Evolutionary conservation across 1,284 basidiomycete species (phyloP).

Genomic region (Termitomyces sp.): DNA sequence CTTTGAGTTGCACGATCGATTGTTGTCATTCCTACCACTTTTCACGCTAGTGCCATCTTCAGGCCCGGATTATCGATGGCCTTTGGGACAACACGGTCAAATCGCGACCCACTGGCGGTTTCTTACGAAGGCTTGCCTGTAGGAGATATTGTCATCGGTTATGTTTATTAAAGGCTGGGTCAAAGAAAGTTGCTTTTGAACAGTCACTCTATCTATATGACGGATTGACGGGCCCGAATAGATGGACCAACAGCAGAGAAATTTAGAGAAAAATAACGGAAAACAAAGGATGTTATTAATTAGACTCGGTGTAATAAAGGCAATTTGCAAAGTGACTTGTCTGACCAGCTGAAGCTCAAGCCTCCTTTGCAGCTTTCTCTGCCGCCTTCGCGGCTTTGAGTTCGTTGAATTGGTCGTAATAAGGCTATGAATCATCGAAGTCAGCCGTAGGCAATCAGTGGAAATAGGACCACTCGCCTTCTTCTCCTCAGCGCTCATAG

Average conservation of each 20-base stretch:
- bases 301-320: background rate
- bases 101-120: no score
- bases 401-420: background rate
- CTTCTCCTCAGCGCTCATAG: slow-evolving; percentile 5
- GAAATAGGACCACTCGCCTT: background rate
- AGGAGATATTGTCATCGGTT: no score
- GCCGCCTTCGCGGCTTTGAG: background rate
- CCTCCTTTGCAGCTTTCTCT: background rate
- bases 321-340: background rate
- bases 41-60: no score
- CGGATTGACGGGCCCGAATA: background rate
- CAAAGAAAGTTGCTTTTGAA: background rate
- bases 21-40: background rate
- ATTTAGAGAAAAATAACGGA: background rate
- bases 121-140: no score
- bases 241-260: background rate
- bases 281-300: background rate
- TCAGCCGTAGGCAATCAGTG: background rate
- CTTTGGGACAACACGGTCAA: no score
- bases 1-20: background rate
- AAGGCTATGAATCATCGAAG: background rate
- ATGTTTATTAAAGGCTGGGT: background rate
- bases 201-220: background rate
- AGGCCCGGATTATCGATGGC: no score
- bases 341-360: background rate